These are phyloP conservation scores for Citrus hindsii DNA, from an alignment of 345 rosid genomes.

Conservation along the genomic window DNA sequence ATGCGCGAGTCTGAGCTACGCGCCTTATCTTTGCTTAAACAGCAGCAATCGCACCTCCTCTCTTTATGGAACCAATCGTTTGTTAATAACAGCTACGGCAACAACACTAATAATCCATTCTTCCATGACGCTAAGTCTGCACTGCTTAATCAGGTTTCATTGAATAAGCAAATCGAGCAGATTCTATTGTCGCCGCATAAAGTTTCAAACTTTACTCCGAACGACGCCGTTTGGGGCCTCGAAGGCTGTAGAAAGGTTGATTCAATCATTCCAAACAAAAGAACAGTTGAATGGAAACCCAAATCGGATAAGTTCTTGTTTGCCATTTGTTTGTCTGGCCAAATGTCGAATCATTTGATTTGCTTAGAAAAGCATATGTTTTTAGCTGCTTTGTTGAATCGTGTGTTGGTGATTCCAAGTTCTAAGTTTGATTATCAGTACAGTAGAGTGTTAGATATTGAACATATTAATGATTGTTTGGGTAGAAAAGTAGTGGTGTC, in stretches of 20 bases:
- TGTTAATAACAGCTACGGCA: background rate
- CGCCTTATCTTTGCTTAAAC: slow-evolving; percentile 59
- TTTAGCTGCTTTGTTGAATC: slow-evolving; percentile 68
- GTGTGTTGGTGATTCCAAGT: slow-evolving; percentile 73
- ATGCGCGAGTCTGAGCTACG: slow-evolving; percentile 68
- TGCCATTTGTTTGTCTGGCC: slow-evolving; percentile 81
- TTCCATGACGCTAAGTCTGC: slow-evolving; percentile 41
- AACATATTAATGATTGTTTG: slow-evolving; percentile 65
- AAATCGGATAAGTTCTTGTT: slow-evolving; percentile 53
- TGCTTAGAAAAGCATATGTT: slow-evolving; percentile 95
- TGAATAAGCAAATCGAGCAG: slow-evolving; percentile 67
- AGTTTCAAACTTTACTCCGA: slow-evolving; percentile 1
- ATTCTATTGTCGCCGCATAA: slow-evolving; percentile 55
- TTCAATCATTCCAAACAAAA: slow-evolving; percentile 37
- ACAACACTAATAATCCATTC: slow-evolving; percentile 2
- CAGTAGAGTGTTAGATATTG: slow-evolving; percentile 63
- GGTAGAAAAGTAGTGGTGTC: slow-evolving; percentile 63
- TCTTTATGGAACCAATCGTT: slow-evolving; percentile 49
- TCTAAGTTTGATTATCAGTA: slow-evolving; percentile 67
- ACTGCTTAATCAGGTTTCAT: slow-evolving; percentile 54
- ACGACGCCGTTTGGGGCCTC: slow-evolving; percentile 10
- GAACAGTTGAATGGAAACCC: slow-evolving; percentile 76
- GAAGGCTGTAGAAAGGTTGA: slow-evolving; percentile 48
- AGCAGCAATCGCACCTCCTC: slow-evolving; percentile 54
- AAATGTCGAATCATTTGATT: slow-evolving; percentile 94